These are phyloP conservation scores for Solanum raphanifolium DNA, from an alignment of 257 asterid genomes.

Conservation along the genomic window DNA sequence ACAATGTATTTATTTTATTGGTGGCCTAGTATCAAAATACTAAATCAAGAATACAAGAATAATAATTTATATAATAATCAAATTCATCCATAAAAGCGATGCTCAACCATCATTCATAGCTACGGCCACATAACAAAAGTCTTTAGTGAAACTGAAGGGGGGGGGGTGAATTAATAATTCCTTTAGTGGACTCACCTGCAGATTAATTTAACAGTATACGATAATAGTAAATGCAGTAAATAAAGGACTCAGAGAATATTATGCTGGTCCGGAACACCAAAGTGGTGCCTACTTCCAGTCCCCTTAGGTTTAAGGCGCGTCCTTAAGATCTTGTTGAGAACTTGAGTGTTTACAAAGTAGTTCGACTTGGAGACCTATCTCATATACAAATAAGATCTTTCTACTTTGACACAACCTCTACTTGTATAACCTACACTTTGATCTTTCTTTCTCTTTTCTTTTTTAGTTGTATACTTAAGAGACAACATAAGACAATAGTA, in stretches of 20 bases:
- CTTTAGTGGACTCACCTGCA: background rate
- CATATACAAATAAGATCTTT: background rate
- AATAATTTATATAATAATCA: too few species aligned
- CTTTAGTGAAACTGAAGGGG: too few species aligned
- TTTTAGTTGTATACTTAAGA: background rate
- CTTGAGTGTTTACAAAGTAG: background rate
- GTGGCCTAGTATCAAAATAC: background rate
- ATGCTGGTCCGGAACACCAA: too few species aligned
- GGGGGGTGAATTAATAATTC: too few species aligned
- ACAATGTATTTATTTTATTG: background rate
- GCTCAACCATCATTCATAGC: background rate
- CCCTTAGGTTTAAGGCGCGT: background rate
- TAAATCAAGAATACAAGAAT: background rate
- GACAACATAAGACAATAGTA: background rate
- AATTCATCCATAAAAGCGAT: background rate
- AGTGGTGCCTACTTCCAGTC: too few species aligned
- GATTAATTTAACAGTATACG: too few species aligned
- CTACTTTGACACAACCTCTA: background rate
- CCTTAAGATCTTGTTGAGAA: background rate
- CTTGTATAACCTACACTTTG: background rate
- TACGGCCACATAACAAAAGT: background rate
- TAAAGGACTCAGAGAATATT: background rate
- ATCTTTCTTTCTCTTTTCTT: background rate
- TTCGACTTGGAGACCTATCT: background rate
- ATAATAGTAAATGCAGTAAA: too few species aligned